Evolutionary conservation across 345 rosid genomes (phyloP), one percentile per base, ranked within the genome.

Genomic region (Draba incana): DNA sequence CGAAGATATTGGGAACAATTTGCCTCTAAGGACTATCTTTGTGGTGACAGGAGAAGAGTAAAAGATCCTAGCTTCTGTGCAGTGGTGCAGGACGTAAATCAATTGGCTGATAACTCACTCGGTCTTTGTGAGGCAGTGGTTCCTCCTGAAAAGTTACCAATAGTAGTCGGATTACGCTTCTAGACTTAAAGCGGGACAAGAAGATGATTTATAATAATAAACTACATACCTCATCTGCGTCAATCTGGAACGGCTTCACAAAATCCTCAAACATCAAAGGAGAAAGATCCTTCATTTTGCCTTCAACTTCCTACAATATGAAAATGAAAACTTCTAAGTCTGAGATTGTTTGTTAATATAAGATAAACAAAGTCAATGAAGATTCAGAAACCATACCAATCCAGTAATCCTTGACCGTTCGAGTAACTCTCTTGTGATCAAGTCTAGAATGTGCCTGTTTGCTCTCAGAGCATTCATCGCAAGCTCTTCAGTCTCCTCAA

Each of bases 401-500:
- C 98, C 98, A 66, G 97, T 90, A 74, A 93, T 86, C 81, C 94
- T 90, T 4, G 94, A 90, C 50, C 81, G 77, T 65, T 86, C 90
- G 77, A 90, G 74, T 56, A 93, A 83, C 38, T 84, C 91, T 57
- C 77, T 75, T 1, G 89, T 82, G 74, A 93, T 81, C 51, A 84
- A 66, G 72, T 93, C 97, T 66, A 93, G 80, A 66, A 93, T 80
- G 64, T 81, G 86, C 66, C 81, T 83, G 77, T 93, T 93, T 50
- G 79, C 80, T 63, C 71, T 80, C 79, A 93, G 64, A 78, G 92
- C 97, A 68, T 82, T 79, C 84, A 90, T 78, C 10, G 98, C 96
- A 78, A 93, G 90, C 75, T 90, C 94, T 84, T 93, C 97, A 2
- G 98, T 85, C 79, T 90, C 96, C 62, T 88, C 97, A 68, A 90